These are phyloP conservation scores for Nepenthes mirabilis DNA, from an alignment of 148 eudicot genomes.

Conservation along the genomic window DNA sequence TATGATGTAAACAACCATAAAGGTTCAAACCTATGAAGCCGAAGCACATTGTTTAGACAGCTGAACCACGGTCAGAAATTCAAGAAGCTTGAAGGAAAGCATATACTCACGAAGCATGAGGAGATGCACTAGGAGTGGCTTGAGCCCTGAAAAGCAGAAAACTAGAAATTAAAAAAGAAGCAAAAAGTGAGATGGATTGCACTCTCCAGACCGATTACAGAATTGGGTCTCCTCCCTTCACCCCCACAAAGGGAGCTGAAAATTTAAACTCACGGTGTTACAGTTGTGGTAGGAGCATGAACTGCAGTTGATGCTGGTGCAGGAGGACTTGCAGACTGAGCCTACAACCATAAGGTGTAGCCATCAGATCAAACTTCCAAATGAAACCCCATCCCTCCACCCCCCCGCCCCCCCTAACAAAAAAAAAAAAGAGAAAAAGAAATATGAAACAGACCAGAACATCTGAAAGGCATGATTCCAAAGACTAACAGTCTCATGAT, in stretches of 20 bases:
- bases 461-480: no score
- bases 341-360: constrained; percentile 13
- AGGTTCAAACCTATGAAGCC: background rate
- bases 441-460: background rate
- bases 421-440: background rate
- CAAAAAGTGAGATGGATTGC: background rate
- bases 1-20: background rate
- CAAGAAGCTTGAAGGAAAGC: background rate
- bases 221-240: background rate
- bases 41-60: background rate
- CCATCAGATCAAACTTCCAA: background rate
- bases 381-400: background rate
- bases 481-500: no score
- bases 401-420: background rate
- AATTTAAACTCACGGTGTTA: constrained; percentile 25
- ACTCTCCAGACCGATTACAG: background rate
- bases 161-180: background rate
- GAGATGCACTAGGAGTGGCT: constrained; percentile 9
- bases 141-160: constrained; percentile 20
- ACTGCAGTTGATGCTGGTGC: constrained; percentile 13
- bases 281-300: constrained; percentile 27
- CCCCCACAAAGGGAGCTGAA: background rate
- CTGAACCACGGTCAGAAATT: background rate
- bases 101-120: constrained; percentile 31
- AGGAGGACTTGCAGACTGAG: constrained; percentile 13